A percentile compares a stretch with the other conserved stretches of the same genome.
Evolutionary conservation across 2,329 filamentous ascomycete species (phyloP).

Genomic region (Pseudophaeomoniella oleicola): DNA sequence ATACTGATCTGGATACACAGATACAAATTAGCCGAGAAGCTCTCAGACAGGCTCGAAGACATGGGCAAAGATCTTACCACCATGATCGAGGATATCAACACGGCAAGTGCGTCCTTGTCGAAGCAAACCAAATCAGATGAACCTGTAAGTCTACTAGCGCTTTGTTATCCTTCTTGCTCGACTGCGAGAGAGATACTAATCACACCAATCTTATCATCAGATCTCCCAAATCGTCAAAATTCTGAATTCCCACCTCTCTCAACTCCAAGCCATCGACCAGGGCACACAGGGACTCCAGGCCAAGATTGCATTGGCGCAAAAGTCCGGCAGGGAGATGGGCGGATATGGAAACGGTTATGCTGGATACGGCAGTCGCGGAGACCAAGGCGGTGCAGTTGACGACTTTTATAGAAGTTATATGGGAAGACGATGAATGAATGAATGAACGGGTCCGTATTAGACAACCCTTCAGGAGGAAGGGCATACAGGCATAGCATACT

Average conservation of each 20-base stretch:
- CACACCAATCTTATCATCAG: slow-evolving; percentile 28
- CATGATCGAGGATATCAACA: slow-evolving; percentile 98
- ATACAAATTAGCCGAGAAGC: slow-evolving; percentile 84
- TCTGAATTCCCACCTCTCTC: slow-evolving; percentile 80
- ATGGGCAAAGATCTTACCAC: slow-evolving; percentile 85
- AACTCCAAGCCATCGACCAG: slow-evolving; percentile 85
- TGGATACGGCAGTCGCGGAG: slow-evolving; percentile 41
- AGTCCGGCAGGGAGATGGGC: slow-evolving; percentile 36
- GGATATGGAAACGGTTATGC: slow-evolving; percentile 33
- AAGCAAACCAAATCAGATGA: slow-evolving; percentile 82
- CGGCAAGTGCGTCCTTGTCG: slow-evolving; percentile 73
- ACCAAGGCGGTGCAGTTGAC: slow-evolving; percentile 53
- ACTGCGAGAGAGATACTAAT: not conserved
- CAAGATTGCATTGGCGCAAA: slow-evolving; percentile 72
- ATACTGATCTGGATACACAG: slow-evolving; percentile 19
- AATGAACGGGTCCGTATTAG: not conserved
- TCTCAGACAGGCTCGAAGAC: slow-evolving; percentile 79
- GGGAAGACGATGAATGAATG: slow-evolving; percentile 39
- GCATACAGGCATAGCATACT: too few relatives aligned
- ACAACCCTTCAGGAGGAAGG: too few relatives aligned
- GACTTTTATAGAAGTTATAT: slow-evolving; percentile 86
- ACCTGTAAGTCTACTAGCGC: slow-evolving; percentile 46
- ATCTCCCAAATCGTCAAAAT: slow-evolving; percentile 91
- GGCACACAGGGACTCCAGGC: slow-evolving; percentile 67
- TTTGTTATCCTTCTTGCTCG: not conserved